These are phyloP conservation scores for Apiospora malaysiana DNA, from an alignment of 2,329 filamentous ascomycete species.

Conservation along the genomic window DNA sequence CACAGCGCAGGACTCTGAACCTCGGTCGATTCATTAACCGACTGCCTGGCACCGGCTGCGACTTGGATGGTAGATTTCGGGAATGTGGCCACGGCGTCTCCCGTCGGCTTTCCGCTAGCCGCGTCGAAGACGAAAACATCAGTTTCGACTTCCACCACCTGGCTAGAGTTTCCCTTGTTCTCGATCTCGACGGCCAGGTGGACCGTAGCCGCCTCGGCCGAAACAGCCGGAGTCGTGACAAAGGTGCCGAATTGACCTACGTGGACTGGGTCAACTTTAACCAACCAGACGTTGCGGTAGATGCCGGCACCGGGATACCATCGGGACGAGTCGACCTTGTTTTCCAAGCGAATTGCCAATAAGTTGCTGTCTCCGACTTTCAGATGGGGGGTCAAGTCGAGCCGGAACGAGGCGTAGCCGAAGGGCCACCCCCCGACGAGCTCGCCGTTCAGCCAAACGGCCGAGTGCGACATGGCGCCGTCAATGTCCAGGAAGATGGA, in stretches of 20 bases:
- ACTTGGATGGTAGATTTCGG: constrained; percentile 36
- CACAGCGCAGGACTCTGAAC: constrained; percentile 51
- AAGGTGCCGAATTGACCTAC: constrained; percentile 57
- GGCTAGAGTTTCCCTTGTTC: constrained; percentile 44
- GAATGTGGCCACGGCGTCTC: constrained; percentile 44
- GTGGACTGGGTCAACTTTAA: constrained; percentile 52
- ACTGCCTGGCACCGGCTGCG: constrained; percentile 37
- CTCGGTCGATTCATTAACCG: constrained; percentile 41
- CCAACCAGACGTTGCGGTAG: constrained; percentile 61
- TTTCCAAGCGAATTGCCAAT: constrained; percentile 58
- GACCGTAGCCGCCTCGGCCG: constrained; percentile 50
- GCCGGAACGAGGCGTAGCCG: constrained; percentile 56
- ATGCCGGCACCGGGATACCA: constrained; percentile 62
- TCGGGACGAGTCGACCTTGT: constrained; percentile 52
- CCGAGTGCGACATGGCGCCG: constrained; percentile 57
- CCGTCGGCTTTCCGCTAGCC: constrained; percentile 34
- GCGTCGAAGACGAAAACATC: constrained; percentile 47
- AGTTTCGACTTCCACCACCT: constrained; percentile 46
- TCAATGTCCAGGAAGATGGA: constrained; percentile 44
- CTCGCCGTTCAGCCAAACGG: constrained; percentile 58
- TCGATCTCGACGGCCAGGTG: constrained; percentile 52
- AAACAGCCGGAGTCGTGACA: constrained; percentile 52
- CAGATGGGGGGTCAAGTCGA: constrained; percentile 54
- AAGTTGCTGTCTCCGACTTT: constrained; percentile 44
- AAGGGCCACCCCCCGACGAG: constrained; percentile 59